Percentiles rank a stretch among this genome's conserved stretches.
phyloP scores from a whole-genome alignment of 805 yeast species.

The Wickerhamiella vanderwaltii region DNA sequence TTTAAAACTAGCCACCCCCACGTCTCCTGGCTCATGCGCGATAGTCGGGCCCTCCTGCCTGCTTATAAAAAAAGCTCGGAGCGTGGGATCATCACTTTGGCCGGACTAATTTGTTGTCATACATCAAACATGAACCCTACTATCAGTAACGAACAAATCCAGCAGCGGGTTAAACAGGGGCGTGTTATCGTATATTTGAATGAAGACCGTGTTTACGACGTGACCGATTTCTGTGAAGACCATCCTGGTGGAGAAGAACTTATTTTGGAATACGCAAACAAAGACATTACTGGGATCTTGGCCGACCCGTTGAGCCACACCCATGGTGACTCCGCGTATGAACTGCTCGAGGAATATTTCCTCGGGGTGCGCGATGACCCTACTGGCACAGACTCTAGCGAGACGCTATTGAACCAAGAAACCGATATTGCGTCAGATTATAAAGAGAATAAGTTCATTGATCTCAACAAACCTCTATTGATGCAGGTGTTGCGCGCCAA shows the following conservation, averaged over 20 bases:
- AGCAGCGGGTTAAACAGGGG: conserved; percentile 17
- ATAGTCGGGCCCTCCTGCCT: too few relatives aligned
- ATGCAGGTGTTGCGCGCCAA: conserved; percentile 64
- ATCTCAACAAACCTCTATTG: conserved; percentile 68
- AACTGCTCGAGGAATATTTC: conserved; percentile 69
- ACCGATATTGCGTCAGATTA: conserved; percentile 69
- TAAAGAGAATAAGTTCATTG: conserved; percentile 71
- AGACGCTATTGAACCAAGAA: conserved; percentile 44
- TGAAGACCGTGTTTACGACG: conserved; percentile 72
- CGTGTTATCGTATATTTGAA: conserved; percentile 62
- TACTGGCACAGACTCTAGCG: conserved; percentile 44
- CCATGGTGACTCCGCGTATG: conserved; percentile 78
- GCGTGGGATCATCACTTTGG: too few relatives aligned
- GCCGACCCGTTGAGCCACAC: conserved; percentile 60
- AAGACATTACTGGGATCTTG: conserved; percentile 52
- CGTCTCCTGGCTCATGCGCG: too few relatives aligned
- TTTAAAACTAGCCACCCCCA: too few relatives aligned
- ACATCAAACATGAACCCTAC: too few relatives aligned
- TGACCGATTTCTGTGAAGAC: conserved; percentile 57
- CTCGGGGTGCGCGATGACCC: conserved; percentile 56
- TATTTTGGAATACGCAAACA: conserved; percentile 31
- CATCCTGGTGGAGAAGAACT: conserved; percentile 62
- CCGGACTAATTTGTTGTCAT: too few relatives aligned
- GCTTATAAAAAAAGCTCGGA: too few relatives aligned
- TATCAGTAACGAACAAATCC: conserved; percentile 1